A percentile compares a stretch with the other conserved stretches of the same genome.
Evolutionary conservation across 257 asterid genomes (phyloP).

Genomic region (Paulownia fortunei): DNA sequence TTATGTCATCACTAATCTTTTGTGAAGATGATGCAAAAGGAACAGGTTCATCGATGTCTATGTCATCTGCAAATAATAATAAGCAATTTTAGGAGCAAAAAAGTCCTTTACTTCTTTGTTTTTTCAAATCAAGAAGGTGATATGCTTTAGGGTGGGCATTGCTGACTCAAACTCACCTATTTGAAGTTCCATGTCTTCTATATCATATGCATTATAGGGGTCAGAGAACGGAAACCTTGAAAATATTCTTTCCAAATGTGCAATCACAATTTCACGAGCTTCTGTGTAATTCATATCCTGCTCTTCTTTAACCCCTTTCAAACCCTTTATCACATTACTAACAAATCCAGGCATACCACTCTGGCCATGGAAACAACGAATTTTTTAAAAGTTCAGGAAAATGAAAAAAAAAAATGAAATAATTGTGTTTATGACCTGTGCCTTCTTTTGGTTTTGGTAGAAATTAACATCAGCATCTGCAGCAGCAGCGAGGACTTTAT

Average conservation of each 20-base stretch:
- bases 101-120: neutral
- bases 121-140: conserved; percentile 4
- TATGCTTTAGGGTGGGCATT: conserved; percentile 14
- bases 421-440: conserved; percentile 48
- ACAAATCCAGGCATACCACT: conserved; percentile 62
- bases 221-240: conserved; percentile 93
- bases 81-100: conserved; percentile 27
- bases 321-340: conserved; percentile 77
- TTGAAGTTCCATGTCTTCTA: conserved; percentile 58
- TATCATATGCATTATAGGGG: conserved; percentile 39
- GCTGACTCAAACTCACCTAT: conserved; percentile 59
- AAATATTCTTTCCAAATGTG: conserved; percentile 75
- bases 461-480: conserved; percentile 57
- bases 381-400: conserved; percentile 32
- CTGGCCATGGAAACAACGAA: conserved; percentile 48
- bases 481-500: conserved; percentile 72
- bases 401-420: conserved; percentile 6
- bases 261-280: conserved; percentile 55
- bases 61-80: conserved; percentile 64
- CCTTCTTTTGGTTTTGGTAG: conserved; percentile 57
- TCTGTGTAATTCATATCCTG: conserved; percentile 46
- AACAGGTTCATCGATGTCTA: conserved; percentile 70
- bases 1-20: conserved; percentile 38
- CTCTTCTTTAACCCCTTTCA: conserved; percentile 70
- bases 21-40: conserved; percentile 52